Percentiles rank a stretch among this genome's conserved stretches.
Conservation (phyloP, 495 filamentous ascomycete genomes). For the Aspergillus asperescens region DNA sequence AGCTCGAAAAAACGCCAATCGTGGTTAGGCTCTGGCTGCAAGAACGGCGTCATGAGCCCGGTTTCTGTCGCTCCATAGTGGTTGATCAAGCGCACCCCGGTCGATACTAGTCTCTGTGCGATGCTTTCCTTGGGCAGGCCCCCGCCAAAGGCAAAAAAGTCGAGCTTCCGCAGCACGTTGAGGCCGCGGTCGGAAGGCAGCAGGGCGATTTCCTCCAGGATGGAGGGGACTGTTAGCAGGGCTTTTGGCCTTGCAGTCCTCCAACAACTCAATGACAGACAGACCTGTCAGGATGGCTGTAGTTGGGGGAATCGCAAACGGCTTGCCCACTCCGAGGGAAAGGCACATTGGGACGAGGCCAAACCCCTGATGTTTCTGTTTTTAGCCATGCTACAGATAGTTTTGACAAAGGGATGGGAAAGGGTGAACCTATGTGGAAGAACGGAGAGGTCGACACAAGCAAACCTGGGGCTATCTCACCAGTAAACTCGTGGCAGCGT, state of each 20-base stretch:
- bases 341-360: slow-evolving; percentile 39
- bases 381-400: too few species aligned
- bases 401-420: too few species aligned
- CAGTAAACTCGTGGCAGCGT: slow-evolving; percentile 29
- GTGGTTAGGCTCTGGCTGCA: slow-evolving; percentile 24
- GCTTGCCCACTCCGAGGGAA: slow-evolving; percentile 38
- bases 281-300: slow-evolving; percentile 25
- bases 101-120: slow-evolving; percentile 13
- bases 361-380: slow-evolving; percentile 39
- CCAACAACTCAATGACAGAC: slow-evolving; percentile 27
- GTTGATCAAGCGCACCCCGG: slow-evolving; percentile 30
- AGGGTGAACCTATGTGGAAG: too few species aligned
- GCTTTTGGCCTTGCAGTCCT: slow-evolving; percentile 22
- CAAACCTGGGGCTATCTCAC: slow-evolving; percentile 23
- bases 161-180: slow-evolving; percentile 22
- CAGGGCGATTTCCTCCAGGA: slow-evolving; percentile 39
- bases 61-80: slow-evolving; percentile 37
- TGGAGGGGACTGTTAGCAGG: slow-evolving; percentile 43
- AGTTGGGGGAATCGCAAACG: slow-evolving; percentile 28
- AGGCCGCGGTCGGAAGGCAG: slow-evolving; percentile 22
- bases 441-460: slow-evolving; percentile 43
- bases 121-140: slow-evolving; percentile 27
- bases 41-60: slow-evolving; percentile 33
- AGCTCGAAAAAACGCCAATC: slow-evolving; percentile 35
- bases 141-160: slow-evolving; percentile 42